Conservation (phyloP, 2,329 filamentous ascomycete species). For the Tolypocladium ophioglossoides region DNA sequence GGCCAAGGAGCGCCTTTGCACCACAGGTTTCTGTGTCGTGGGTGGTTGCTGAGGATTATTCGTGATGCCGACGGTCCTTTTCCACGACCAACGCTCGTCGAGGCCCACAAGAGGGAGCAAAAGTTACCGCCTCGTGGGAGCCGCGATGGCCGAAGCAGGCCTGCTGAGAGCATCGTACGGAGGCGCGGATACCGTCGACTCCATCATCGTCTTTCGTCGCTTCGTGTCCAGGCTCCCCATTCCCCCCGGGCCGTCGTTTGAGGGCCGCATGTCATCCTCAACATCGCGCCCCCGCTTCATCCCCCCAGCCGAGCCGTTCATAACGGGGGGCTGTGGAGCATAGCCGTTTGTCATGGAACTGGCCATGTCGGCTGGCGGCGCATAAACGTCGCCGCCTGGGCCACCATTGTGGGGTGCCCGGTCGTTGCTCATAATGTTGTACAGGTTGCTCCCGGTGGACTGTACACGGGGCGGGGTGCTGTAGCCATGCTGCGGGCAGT, state of each 20-base stretch:
- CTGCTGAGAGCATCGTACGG: conserved; percentile 40
- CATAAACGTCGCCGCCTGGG: conserved; percentile 58
- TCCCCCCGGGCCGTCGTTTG: conserved; percentile 33
- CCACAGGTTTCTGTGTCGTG: conserved; percentile 2
- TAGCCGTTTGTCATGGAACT: conserved; percentile 51
- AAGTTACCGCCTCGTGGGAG: conserved; percentile 27
- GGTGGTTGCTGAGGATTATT: background rate
- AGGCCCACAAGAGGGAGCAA: background rate
- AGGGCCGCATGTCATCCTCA: conserved; percentile 50
- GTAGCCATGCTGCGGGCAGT: conserved; percentile 66
- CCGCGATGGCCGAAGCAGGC: conserved; percentile 32
- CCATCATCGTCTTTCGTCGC: conserved; percentile 67
- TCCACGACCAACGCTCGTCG: background rate
- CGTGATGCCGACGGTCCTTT: background rate
- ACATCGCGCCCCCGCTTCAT: conserved; percentile 45
- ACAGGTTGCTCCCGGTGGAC: conserved; percentile 63
- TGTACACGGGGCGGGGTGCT: conserved; percentile 65
- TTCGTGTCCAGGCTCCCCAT: conserved; percentile 53
- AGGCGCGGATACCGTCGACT: conserved; percentile 41
- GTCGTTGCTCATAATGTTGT: conserved; percentile 81
- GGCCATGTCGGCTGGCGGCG: conserved; percentile 50
- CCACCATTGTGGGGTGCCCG: conserved; percentile 50
- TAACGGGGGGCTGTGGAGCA: conserved; percentile 46
- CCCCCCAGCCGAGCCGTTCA: conserved; percentile 48
- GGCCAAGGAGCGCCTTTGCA: conserved; percentile 7